phyloP scores from a whole-genome alignment of 306 rosid genomes.

The Prunus mira region DNA sequence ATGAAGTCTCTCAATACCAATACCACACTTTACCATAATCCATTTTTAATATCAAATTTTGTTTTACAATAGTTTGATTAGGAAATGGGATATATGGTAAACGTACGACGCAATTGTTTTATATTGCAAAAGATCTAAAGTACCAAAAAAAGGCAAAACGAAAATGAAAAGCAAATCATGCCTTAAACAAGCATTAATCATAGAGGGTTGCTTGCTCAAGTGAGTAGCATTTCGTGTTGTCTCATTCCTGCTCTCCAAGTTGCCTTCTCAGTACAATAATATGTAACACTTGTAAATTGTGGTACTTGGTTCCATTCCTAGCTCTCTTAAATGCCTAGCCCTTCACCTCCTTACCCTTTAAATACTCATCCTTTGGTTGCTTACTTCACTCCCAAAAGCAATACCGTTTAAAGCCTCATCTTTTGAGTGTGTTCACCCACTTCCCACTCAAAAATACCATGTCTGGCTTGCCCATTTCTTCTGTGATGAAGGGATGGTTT shows the following conservation, averaged over 20 bases:
- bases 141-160: neutral
- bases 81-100: neutral
- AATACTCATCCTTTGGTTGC: neutral
- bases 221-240: constrained; percentile 5
- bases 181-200: neutral
- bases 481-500: constrained; percentile 18
- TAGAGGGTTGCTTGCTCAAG: neutral
- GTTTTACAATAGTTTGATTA: neutral
- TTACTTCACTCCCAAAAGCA: too few species aligned
- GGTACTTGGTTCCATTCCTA: neutral
- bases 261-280: neutral
- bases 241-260: neutral
- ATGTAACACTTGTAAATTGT: constrained; percentile 18
- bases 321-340: constrained; percentile 18
- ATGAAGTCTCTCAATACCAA: too few species aligned
- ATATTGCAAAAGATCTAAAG: too few species aligned
- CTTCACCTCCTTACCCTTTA: neutral
- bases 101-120: neutral
- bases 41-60: too few species aligned
- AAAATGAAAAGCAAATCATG: neutral
- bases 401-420: neutral
- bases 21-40: too few species aligned
- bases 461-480: constrained; percentile 5
- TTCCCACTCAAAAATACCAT: constrained; percentile 3
- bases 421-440: neutral